phyloP scores from a whole-genome alignment of 2,329 filamentous ascomycete species.

The Dichotomopilus funicola region DNA sequence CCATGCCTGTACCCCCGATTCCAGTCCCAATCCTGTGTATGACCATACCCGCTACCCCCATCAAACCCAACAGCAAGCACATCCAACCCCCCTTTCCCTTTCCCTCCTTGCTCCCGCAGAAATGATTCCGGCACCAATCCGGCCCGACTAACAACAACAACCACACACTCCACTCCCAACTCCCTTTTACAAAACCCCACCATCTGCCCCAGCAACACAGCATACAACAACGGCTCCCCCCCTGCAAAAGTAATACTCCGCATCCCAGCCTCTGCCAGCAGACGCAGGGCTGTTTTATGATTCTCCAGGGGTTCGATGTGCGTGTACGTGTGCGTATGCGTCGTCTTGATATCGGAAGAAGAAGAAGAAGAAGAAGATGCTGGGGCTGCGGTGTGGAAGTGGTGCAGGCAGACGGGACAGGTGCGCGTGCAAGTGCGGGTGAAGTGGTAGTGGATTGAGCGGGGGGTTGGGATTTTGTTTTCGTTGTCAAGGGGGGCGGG shows the following conservation, averaged over 20 bases:
- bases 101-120: no score
- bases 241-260: conserved; percentile 15
- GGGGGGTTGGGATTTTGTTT: conserved; percentile 3
- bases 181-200: conserved; percentile 42
- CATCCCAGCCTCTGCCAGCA: conserved; percentile 39
- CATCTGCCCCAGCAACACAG: conserved; percentile 33
- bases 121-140: no score
- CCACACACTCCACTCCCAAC: conserved; percentile 42
- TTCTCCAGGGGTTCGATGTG: conserved; percentile 35
- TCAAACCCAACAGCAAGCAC: no score
- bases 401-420: conserved; percentile 52
- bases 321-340: conserved; percentile 39
- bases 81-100: no score
- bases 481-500: background rate
- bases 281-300: conserved; percentile 38
- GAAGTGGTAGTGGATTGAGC: conserved; percentile 21
- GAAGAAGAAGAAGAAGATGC: no score
- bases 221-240: conserved; percentile 35
- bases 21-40: no score
- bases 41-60: no score
- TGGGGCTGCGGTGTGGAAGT: no score
- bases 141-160: no score
- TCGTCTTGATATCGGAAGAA: no score
- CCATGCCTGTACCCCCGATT: no score
- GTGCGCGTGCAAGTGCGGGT: conserved; percentile 15